These are phyloP conservation scores for Ogataea pilisensis DNA, from an alignment of 805 yeast species.

Conservation along the genomic window DNA sequence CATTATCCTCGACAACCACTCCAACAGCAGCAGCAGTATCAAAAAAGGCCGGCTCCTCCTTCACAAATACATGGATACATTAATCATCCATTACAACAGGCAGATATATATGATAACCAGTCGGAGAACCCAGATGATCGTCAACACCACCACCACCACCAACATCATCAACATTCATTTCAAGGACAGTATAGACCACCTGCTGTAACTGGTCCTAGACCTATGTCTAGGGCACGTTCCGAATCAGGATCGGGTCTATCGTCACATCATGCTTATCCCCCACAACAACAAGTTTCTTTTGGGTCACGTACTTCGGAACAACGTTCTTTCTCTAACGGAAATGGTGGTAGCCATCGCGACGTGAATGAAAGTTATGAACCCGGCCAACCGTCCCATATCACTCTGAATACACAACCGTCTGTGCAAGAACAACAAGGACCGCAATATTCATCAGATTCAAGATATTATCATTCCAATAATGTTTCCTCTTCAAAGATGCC, in stretches of 20 bases:
- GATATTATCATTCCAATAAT: no score
- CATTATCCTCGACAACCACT: slow-evolving; percentile 4
- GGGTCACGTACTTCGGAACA: background rate
- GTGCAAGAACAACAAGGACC: background rate
- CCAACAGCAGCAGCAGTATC: slow-evolving; percentile 3
- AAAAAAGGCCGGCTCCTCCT: background rate
- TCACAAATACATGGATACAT: slow-evolving; percentile 1
- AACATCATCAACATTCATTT: slow-evolving; percentile 3
- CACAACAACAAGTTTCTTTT: background rate
- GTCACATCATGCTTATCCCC: background rate
- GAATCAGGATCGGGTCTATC: background rate
- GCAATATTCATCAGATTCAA: background rate
- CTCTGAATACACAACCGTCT: no score
- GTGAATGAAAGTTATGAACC: no score
- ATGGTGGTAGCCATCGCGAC: no score
- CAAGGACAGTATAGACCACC: slow-evolving; percentile 2
- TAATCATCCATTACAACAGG: slow-evolving; percentile 11
- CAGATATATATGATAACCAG: background rate
- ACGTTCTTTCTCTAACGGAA: no score
- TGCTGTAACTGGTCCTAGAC: background rate
- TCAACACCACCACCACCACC: slow-evolving; percentile 1
- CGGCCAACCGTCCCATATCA: no score
- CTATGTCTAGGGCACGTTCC: background rate
- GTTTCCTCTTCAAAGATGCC: no score
- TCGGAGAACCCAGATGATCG: background rate